These are phyloP conservation scores for Aureobasidium sp. DNA, from an alignment of 2,329 filamentous ascomycete species.

Conservation along the genomic window DNA sequence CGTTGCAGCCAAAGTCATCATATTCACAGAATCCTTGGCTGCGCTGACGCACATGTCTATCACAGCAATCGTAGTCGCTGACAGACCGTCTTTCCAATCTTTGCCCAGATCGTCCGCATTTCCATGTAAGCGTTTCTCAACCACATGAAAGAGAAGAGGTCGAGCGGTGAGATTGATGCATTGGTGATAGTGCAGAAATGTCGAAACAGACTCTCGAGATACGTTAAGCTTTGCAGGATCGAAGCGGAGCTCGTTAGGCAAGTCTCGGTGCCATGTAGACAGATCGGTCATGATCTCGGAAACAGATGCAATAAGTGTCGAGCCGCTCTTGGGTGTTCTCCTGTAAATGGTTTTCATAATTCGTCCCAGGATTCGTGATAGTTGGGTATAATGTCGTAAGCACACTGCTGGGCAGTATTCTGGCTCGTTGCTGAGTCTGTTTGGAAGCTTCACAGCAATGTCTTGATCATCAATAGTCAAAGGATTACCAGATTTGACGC, in stretches of 20 bases:
- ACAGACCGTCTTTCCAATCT: conserved; percentile 41
- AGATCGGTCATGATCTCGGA: conserved; percentile 43
- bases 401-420: conserved; percentile 39
- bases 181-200: conserved; percentile 47
- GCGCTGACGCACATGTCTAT: conserved; percentile 46
- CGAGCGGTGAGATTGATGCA: conserved; percentile 50
- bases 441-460: conserved; percentile 36
- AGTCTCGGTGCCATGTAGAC: conserved; percentile 40
- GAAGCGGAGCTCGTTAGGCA: conserved; percentile 36
- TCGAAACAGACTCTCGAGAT: conserved; percentile 43
- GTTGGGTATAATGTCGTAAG: conserved; percentile 43
- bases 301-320: conserved; percentile 41
- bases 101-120: conserved; percentile 18
- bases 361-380: conserved; percentile 44
- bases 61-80: conserved; percentile 39
- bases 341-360: conserved; percentile 44
- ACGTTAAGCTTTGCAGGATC: conserved; percentile 20
- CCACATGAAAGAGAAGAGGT: conserved; percentile 46
- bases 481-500: conserved; percentile 47
- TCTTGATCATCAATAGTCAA: conserved; percentile 48
- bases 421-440: conserved; percentile 28
- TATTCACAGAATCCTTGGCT: conserved; percentile 39
- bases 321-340: conserved; percentile 37
- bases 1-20: conserved; percentile 41
- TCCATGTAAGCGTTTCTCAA: conserved; percentile 38